Conservation (phyloP, 306 rosid species). For the Mimosa bimucronata region DNA sequence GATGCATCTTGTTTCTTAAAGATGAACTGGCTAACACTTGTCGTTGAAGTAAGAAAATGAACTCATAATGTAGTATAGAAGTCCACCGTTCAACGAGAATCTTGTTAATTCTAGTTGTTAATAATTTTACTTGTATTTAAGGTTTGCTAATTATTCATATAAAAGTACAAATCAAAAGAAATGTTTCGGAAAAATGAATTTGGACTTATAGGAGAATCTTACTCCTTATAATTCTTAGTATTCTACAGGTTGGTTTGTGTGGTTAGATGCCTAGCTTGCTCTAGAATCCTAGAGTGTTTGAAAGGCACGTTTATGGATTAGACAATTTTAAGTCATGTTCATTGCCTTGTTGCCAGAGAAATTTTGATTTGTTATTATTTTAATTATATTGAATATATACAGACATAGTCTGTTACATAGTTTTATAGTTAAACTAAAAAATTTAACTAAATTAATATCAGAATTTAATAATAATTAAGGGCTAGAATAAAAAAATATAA, state of each 20-base stretch:
- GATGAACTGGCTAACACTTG: not conserved
- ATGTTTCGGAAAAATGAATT: not conserved
- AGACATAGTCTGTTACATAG: too few relatives aligned
- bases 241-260: not conserved
- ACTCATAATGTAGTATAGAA: not conserved
- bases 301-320: not conserved
- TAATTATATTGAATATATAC: too few relatives aligned
- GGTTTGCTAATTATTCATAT: too few relatives aligned
- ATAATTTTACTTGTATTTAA: not conserved
- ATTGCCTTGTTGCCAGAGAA: not conserved
- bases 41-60: not conserved
- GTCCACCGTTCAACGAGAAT: not conserved
- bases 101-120: not conserved
- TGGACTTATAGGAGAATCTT: not conserved
- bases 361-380: not conserved
- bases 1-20: not conserved
- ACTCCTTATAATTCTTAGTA: not conserved
- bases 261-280: not conserved
- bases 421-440: too few relatives aligned
- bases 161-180: too few relatives aligned
- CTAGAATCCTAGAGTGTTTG: not conserved
- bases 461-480: not conserved
- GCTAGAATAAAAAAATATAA: not conserved
- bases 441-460: not conserved
- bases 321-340: not conserved